Percentiles rank a stretch among this genome's conserved stretches.
Evolutionary conservation across 176 grass and related monocot genomes (phyloP).

Genomic region (Melocanna baccifera): DNA sequence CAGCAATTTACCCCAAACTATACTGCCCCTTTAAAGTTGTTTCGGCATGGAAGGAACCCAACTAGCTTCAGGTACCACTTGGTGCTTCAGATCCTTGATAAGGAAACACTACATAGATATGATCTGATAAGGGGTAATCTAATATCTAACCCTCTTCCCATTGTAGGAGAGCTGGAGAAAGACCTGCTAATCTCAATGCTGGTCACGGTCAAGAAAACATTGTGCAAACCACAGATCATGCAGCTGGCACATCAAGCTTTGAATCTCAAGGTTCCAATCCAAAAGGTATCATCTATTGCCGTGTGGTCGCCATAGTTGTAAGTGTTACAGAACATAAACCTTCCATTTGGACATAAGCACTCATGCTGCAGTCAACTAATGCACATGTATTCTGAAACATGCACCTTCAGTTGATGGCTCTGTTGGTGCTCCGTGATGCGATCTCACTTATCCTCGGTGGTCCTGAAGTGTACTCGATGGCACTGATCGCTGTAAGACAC

Average conservation of each 20-base stretch:
- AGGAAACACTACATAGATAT: neutral
- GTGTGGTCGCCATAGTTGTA: slow-evolving; percentile 41
- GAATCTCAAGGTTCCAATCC: slow-evolving; percentile 14
- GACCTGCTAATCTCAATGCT: slow-evolving; percentile 6
- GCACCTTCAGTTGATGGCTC: slow-evolving; percentile 52
- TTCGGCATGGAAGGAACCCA: slow-evolving; percentile 50
- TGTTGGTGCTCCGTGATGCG: slow-evolving; percentile 50
- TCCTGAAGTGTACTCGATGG: slow-evolving; percentile 29
- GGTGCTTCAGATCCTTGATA: neutral
- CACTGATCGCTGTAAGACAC: slow-evolving; percentile 44
- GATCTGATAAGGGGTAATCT: neutral
- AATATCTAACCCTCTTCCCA: neutral
- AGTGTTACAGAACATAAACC: slow-evolving; percentile 28
- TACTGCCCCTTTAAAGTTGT: slow-evolving; percentile 50
- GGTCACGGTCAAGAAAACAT: slow-evolving; percentile 14
- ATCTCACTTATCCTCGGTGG: slow-evolving; percentile 45
- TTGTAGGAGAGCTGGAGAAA: slow-evolving; percentile 43
- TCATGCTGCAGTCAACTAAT: neutral
- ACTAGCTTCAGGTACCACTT: slow-evolving; percentile 50
- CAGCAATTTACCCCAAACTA: slow-evolving; percentile 67
- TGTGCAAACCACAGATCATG: slow-evolving; percentile 19
- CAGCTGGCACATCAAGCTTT: slow-evolving; percentile 8
- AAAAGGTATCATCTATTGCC: slow-evolving; percentile 48
- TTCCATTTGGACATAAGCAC: neutral
- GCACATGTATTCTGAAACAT: neutral